Evolutionary conservation across 441 rosid species (phyloP), one percentile per base, ranked within the genome.

Genomic region (Gossypium trilobum): DNA sequence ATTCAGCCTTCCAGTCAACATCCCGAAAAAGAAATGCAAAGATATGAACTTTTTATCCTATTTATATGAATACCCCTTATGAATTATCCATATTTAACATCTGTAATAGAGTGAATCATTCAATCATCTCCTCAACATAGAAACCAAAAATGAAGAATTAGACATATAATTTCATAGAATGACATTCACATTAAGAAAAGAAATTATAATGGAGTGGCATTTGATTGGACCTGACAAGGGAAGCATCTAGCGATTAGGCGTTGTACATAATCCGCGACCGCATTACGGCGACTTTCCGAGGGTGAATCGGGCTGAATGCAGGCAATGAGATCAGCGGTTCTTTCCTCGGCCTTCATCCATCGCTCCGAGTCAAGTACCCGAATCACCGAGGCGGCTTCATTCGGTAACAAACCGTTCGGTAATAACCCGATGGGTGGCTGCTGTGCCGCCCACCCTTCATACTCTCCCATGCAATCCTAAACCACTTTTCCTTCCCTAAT

Each of bases 231-330:
- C 87, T 88, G 78, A 72, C 89, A 87, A 66, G 96, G 88, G 70
- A 95, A 86, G 84, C 97, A 92, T 74, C 88, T 84, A 64, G 29
- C 31, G 72, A 95, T 95, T 54, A 92, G 99, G 73, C 89, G 85
- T 73, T 82, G 83, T n/a, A 92, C 98, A 77, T 95, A 95, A 33
- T 77, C 82, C 0, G 98, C 97, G n/a, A 95, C 98, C n/a, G 89
- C 97, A 81, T 89, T 89, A 16, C 99, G 83, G 22, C 89, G 94
- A 78, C 85, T 79, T 85, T 95, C 97, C 0, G 99, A 89, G 39
- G 89, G 91, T 19, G 78, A 69, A 71, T 88, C 85, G 5, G 99
- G 98, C 84, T 95, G 87, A 80, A 95, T 36, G 44, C 44, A 36
- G 44, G 44, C 44, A 36, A 36, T 36, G 11, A 36, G 44, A 7